These are phyloP conservation scores for Brassica balearica DNA, from an alignment of 441 rosid species.

Conservation along the genomic window DNA sequence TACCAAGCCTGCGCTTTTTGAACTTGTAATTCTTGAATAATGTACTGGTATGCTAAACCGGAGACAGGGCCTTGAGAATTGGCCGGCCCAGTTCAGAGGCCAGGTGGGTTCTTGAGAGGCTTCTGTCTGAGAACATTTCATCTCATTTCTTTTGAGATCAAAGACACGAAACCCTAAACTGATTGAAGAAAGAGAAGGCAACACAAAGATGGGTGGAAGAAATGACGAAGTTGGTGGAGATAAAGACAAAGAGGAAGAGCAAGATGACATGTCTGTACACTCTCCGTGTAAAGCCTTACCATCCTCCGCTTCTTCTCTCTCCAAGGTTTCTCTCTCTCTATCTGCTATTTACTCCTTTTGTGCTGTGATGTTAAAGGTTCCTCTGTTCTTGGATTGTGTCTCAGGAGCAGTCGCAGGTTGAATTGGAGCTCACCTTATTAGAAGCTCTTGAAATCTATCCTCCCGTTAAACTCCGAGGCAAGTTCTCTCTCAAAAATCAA, in stretches of 20 bases:
- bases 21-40: too few relatives aligned
- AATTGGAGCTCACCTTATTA: constrained; percentile 90
- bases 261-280: constrained; percentile 91
- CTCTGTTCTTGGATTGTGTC: neutral
- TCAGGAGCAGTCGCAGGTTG: constrained; percentile 93
- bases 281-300: constrained; percentile 94
- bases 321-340: constrained; percentile 60
- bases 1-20: neutral
- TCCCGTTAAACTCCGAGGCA: constrained; percentile 83
- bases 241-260: constrained; percentile 76
- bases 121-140: neutral
- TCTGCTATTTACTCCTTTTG: neutral
- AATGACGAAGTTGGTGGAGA: constrained; percentile 44
- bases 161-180: constrained; percentile 38
- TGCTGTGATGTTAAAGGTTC: neutral
- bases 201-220: constrained; percentile 44
- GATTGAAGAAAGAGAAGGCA: constrained; percentile 6
- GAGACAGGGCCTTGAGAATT: constrained; percentile 13
- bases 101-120: neutral
- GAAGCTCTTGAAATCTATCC: constrained; percentile 96
- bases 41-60: neutral
- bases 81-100: constrained; percentile 21
- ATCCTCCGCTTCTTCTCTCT: constrained; percentile 91
- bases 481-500: constrained; percentile 19
- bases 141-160: neutral